phyloP scores from a whole-genome alignment of 345 rosid genomes.

The Gossypium stocksii region DNA sequence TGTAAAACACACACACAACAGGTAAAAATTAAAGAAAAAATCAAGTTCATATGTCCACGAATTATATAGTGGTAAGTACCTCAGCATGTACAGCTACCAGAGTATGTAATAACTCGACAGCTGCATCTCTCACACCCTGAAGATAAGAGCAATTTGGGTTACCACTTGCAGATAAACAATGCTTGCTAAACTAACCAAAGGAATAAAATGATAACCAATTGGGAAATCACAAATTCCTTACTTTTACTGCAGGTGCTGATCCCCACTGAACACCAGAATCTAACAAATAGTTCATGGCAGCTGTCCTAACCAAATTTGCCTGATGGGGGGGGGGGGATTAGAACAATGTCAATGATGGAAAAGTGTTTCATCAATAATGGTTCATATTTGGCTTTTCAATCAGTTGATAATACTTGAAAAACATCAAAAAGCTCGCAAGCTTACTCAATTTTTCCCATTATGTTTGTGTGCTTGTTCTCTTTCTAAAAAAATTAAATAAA shows the following conservation, averaged over 20 bases:
- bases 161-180: background rate
- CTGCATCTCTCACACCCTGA: conserved; percentile 94
- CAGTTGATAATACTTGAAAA: background rate
- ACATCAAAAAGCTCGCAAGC: conserved; percentile 4
- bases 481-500: background rate
- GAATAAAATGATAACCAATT: background rate
- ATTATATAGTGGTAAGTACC: conserved; percentile 32
- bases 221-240: conserved; percentile 29
- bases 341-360: background rate
- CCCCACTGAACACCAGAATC: conserved; percentile 96
- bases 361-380: background rate
- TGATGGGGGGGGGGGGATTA: conserved; percentile 22
- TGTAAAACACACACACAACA: background rate
- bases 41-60: background rate
- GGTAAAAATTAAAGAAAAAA: background rate
- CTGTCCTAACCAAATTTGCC: conserved; percentile 91
- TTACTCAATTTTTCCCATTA: background rate
- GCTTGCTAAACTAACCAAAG: conserved; percentile 4
- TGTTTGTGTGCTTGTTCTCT: background rate
- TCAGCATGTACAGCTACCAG: conserved; percentile 95
- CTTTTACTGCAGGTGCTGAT: conserved; percentile 86
- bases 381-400: conserved; percentile 2
- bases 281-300: conserved; percentile 71
- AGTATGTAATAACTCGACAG: conserved; percentile 86
- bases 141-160: conserved; percentile 18